phyloP scores from a whole-genome alignment of 768 basidiomycete genomes.

The Pisolithus microcarpus region DNA sequence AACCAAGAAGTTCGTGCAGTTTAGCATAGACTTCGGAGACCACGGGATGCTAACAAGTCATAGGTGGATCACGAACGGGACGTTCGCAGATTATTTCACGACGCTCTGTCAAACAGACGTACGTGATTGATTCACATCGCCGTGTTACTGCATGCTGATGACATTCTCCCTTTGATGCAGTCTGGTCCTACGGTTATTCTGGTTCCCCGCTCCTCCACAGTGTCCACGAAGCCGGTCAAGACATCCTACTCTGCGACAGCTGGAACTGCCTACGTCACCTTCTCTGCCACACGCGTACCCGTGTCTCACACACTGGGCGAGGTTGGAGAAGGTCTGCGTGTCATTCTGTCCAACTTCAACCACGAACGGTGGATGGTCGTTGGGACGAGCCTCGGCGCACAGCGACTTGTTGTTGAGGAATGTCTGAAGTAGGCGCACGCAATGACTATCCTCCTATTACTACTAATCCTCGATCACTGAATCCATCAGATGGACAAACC shows the following conservation, averaged over 20 bases:
- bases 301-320: conserved; percentile 82
- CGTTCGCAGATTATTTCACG: conserved; percentile 79
- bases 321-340: conserved; percentile 75
- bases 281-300: conserved; percentile 78
- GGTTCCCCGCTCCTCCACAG: conserved; percentile 60
- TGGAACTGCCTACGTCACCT: conserved; percentile 82
- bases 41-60: conserved; percentile 4
- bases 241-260: conserved; percentile 89
- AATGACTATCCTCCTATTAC: not conserved
- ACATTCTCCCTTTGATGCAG: conserved; percentile 24
- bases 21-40: not conserved
- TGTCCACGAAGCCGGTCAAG: conserved; percentile 85
- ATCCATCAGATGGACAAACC: conserved; percentile 70
- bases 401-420: conserved; percentile 81
- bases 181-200: conserved; percentile 71
- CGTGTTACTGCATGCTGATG: not conserved
- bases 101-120: conserved; percentile 71
- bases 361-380: conserved; percentile 89
- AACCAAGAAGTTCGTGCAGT: conserved; percentile 70
- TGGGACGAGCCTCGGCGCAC: conserved; percentile 61
- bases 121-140: conserved; percentile 6
- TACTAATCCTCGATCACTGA: conserved; percentile 6
- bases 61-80: conserved; percentile 89
- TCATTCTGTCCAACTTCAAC: conserved; percentile 82
- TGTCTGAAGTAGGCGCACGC: conserved; percentile 60